phyloP scores from a whole-genome alignment of 495 filamentous ascomycete species.

The Xylaria longipes region DNA sequence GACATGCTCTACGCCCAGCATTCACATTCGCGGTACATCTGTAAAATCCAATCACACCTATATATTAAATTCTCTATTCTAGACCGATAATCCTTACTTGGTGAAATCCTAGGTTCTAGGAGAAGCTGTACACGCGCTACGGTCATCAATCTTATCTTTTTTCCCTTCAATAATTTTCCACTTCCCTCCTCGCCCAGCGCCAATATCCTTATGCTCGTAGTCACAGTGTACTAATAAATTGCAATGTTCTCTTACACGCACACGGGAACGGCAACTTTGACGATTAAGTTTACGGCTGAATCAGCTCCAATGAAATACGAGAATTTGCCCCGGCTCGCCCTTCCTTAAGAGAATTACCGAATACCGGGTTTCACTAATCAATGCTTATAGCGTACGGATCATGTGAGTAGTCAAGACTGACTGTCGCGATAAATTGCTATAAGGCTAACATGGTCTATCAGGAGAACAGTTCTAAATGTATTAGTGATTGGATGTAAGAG shows the following conservation, averaged over 20 bases:
- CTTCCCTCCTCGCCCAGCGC: background rate
- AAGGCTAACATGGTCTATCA: background rate
- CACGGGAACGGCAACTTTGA: background rate
- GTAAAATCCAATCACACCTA: background rate
- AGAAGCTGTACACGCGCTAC: background rate
- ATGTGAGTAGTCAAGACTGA: background rate
- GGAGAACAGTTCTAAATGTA: background rate
- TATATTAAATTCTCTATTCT: background rate
- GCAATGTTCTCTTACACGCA: background rate
- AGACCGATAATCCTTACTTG: background rate
- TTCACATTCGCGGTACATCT: background rate
- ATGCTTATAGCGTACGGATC: background rate
- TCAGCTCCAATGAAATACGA: background rate
- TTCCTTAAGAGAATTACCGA: background rate
- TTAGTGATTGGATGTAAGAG: background rate
- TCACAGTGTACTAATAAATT: background rate
- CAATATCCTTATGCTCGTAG: background rate
- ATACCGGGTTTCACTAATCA: background rate
- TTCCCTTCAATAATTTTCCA: background rate
- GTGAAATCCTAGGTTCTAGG: background rate
- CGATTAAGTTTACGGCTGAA: background rate
- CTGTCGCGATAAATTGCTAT: background rate
- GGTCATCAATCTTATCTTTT: background rate
- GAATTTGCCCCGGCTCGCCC: background rate
- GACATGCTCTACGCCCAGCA: background rate